These are phyloP conservation scores for Heliamphora pulchella DNA, from an alignment of 179 eudicot genomes.

Conservation along the genomic window DNA sequence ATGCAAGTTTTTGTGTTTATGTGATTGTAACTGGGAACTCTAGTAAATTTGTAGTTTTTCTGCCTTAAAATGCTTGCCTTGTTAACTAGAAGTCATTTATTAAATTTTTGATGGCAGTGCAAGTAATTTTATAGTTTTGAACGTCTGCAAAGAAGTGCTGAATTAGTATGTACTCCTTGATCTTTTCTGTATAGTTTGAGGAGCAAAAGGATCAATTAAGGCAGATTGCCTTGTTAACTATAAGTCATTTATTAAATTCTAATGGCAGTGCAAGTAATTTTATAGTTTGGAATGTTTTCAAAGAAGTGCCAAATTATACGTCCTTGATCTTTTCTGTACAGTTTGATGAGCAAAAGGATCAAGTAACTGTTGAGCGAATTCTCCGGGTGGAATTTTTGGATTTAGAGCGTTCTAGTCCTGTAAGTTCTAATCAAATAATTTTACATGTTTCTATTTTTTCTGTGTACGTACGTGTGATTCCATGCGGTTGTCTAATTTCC, in stretches of 20 bases:
- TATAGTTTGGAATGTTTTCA: not conserved
- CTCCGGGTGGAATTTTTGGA: conserved; percentile 66
- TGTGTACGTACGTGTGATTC: not conserved
- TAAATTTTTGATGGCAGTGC: not conserved
- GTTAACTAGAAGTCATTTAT: no score
- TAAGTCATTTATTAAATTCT: no score
- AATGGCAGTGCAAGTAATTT: not conserved
- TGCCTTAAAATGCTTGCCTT: no score
- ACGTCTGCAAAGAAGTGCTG: not conserved
- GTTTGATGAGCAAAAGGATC: conserved; percentile 75
- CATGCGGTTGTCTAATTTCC: not conserved
- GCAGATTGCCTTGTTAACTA: no score
- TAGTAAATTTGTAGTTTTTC: not conserved
- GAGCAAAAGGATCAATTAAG: conserved; percentile 30
- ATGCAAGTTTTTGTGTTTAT: not conserved
- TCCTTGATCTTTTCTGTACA: conserved; percentile 15
- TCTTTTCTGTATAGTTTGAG: conserved; percentile 42
- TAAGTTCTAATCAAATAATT: conserved; percentile 30
- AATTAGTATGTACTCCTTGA: not conserved
- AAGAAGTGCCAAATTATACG: not conserved
- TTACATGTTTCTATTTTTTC: not conserved
- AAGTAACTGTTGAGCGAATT: conserved; percentile 57
- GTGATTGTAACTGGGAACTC: not conserved
- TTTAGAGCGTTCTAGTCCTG: conserved; percentile 57
- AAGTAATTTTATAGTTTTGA: not conserved